Base-by-base conservation (phyloP, 2,329 filamentous ascomycete species). In the Ascochyta viciae-villosae region DNA sequence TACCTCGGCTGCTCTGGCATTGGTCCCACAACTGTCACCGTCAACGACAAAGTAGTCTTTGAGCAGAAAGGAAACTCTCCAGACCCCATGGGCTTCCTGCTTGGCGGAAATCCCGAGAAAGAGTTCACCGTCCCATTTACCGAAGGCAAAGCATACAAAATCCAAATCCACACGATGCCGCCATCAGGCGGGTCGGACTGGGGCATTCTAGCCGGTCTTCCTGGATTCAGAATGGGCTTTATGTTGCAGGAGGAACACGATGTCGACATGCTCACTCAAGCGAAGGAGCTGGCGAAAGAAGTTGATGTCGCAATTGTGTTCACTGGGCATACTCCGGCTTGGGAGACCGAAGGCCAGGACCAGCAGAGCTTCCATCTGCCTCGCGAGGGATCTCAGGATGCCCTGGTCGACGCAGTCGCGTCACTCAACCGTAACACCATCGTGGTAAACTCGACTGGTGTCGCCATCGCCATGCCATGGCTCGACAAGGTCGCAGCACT, bases 381-480 rank as follows among this genome's bases (percentile, higher is more conserved):
- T 6, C 68, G 67, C 13, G 33, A 83, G 79, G 40, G 83, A 78
- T 70, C 68, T 0, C 84, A 87, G 64, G 87, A 90, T 67, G 81
- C 83, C 34, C 81, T 91, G 4, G 89, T 94, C 64, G 72, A 81
- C 12, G 84, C 85, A 1, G 85, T 94, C 0, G 80, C 87, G 4
- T 81, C 81, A 0, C 88, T 82, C 0, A 92, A 93, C 72, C 80
- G 87, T 3, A 87, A 87, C 51, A 88, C 89, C 1, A 85, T 86
- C 1, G 85, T 95, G 1, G 87, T 93, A 1, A 86, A 91, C 70
- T 90, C 93, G 66, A 91, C 89, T 0, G 91, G 90, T 33, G 91
- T 89, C 0, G 90, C 90, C 0, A 83, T 90, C 15, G 82, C 83
- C 1, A 87, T 89, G 82, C 87, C 87, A 16, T 91, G 88, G 89